Evolutionary conservation across 108 stramenopile genomes (phyloP).

Genomic region (Nitzschia sp.): DNA sequence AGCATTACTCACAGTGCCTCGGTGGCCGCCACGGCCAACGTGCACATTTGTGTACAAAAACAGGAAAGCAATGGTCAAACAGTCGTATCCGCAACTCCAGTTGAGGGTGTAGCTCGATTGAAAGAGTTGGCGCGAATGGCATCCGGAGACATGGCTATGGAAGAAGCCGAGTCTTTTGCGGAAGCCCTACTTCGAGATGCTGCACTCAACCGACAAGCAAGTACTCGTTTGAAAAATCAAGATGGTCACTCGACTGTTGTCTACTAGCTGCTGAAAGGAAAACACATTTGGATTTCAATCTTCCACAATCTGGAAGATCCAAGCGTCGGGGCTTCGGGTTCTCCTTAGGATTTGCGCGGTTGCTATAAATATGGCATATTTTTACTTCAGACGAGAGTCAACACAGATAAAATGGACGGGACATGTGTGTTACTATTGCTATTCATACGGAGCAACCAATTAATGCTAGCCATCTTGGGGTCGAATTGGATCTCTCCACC

Average conservation of each 20-base stretch:
- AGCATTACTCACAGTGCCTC: conserved; percentile 83
- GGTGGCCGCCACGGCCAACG: conserved; percentile 73
- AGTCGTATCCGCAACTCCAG: conserved; percentile 35
- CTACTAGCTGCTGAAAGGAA: too few species aligned
- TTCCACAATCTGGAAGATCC: too few species aligned
- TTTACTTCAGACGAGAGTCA: too few species aligned
- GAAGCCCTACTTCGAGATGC: conserved; percentile 73
- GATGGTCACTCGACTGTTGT: not conserved
- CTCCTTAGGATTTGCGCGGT: too few species aligned
- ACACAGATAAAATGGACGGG: too few species aligned
- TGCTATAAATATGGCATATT: too few species aligned
- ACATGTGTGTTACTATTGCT: too few species aligned
- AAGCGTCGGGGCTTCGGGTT: too few species aligned
- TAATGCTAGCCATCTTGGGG: too few species aligned
- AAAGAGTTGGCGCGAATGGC: conserved; percentile 84
- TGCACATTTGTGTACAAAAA: conserved; percentile 72
- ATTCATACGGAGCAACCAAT: too few species aligned
- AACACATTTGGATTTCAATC: too few species aligned
- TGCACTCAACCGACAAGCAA: not conserved
- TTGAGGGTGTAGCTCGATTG: conserved; percentile 50
- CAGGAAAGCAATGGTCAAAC: conserved; percentile 1
- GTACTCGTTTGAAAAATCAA: not conserved
- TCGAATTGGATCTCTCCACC: too few species aligned
- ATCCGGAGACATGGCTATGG: conserved; percentile 68
- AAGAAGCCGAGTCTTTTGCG: conserved; percentile 78